These are phyloP conservation scores for Pulicaria dysenterica DNA, from an alignment of 129 eudicot species.

Conservation along the genomic window DNA sequence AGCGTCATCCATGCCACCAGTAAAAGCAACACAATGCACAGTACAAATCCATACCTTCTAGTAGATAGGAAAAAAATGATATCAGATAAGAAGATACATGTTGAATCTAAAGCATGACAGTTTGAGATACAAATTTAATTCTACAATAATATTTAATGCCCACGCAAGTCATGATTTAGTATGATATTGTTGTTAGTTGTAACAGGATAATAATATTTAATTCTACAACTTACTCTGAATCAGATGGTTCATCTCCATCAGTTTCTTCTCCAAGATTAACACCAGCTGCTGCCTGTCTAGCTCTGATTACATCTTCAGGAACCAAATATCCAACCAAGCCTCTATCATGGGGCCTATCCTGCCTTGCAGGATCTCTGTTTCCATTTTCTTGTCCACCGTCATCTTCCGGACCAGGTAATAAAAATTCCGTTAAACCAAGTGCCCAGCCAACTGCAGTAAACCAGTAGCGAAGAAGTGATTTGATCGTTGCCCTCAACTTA, in stretches of 20 bases:
- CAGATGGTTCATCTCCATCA: constrained; percentile 61
- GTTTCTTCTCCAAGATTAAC: constrained; percentile 37
- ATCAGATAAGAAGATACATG: neutral
- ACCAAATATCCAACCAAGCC: constrained; percentile 16
- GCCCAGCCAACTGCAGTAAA: constrained; percentile 89
- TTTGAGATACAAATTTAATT: neutral
- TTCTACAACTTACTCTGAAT: constrained; percentile 61
- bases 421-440: constrained; percentile 71
- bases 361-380: constrained; percentile 59
- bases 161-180: no score
- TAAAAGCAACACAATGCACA: constrained; percentile 4
- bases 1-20: constrained; percentile 8
- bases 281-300: constrained; percentile 15
- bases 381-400: constrained; percentile 58
- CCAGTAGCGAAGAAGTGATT: constrained; percentile 85
- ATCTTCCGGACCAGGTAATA: constrained; percentile 80
- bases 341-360: constrained; percentile 53
- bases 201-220: no score
- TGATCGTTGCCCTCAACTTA: constrained; percentile 74
- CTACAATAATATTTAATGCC: neutral
- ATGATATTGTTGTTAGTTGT: neutral
- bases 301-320: constrained; percentile 40
- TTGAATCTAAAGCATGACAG: neutral
- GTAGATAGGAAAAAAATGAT: neutral
- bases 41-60: constrained; percentile 9